Evolutionary conservation across 2,329 filamentous ascomycete species (phyloP), one percentile per base, ranked within the genome.

Genomic region (Talaromyces sp.): DNA sequence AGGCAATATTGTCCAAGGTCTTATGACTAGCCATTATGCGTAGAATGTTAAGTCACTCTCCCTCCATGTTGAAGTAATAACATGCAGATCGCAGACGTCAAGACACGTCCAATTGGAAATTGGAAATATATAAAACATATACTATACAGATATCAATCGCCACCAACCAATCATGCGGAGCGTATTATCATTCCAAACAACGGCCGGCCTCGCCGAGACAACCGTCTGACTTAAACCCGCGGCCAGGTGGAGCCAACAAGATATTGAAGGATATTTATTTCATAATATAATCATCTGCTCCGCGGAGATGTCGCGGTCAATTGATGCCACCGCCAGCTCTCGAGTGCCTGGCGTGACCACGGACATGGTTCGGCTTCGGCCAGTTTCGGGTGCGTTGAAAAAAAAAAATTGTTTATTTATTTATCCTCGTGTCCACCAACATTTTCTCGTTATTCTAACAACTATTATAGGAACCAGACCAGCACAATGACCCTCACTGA

Each of bases 401-500:
- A 46, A 43, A 21, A 43, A 24, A 46, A 43, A 21, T 19, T 13
- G 4, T 38, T n/a, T 38, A 24, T 21, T 24, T 46, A 46, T 46
- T 24, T 46, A 11, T 11, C 41, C n/a, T 21, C n/a, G 24, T 46
- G 3, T 19, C 41, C 11, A 2, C 9, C 21, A 13, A 8, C 11
- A 2, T 19, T 21, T 21, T n/a, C n/a, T 21, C 3, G 21, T 46
- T 19, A 21, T 14, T 24, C 43, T 21, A 17, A 11, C 43, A 19
- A 46, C 19, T 9, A 13, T 19, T 4, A 5, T 11, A 19, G 9
- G 24, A 4, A 3, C n/a, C 9, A 46, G 10, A 13, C 14, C 32
- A 58, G 29, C 55, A 64, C 26, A 50, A 72, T 71, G 69, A 21
- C 82, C 60, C 77, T 91, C 61, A 86, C 87, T 11, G 76, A 82